Percentiles rank a stretch among this genome's conserved stretches.
Conservation (phyloP, 495 filamentous ascomycete species). For the Glarea lozoyensis region DNA sequence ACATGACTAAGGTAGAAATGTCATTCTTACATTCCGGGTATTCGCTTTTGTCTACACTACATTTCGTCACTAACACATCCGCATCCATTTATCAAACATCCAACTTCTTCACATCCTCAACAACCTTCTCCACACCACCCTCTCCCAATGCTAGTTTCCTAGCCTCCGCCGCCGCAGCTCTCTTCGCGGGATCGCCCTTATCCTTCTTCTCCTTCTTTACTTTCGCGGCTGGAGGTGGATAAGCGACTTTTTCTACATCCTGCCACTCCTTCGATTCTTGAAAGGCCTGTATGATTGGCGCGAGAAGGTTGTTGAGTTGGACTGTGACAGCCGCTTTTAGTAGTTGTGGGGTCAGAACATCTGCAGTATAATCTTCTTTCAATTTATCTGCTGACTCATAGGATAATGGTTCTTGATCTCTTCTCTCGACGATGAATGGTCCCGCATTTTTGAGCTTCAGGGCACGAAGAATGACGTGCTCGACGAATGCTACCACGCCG, state of each 20-base stretch:
- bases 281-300: conserved; percentile 47
- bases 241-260: conserved; percentile 49
- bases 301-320: conserved; percentile 41
- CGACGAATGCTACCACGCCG: conserved; percentile 72
- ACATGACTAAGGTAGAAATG: no score
- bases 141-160: no score
- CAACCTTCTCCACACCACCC: no score
- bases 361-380: conserved; percentile 68
- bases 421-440: conserved; percentile 47
- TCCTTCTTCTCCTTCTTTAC: conserved; percentile 55
- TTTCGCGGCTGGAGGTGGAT: conserved; percentile 44
- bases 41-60: no score
- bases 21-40: no score
- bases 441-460: conserved; percentile 41
- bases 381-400: conserved; percentile 66
- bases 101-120: no score
- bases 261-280: conserved; percentile 48
- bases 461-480: conserved; percentile 75
- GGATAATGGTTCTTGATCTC: conserved; percentile 58
- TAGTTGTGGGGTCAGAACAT: conserved; percentile 56
- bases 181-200: no score
- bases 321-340: conserved; percentile 51
- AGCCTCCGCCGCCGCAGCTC: no score
- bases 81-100: no score
- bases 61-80: no score